Evolutionary conservation across 257 asterid genomes (phyloP), one percentile per base, ranked within the genome.

Genomic region (Nicotiana paniculata): DNA sequence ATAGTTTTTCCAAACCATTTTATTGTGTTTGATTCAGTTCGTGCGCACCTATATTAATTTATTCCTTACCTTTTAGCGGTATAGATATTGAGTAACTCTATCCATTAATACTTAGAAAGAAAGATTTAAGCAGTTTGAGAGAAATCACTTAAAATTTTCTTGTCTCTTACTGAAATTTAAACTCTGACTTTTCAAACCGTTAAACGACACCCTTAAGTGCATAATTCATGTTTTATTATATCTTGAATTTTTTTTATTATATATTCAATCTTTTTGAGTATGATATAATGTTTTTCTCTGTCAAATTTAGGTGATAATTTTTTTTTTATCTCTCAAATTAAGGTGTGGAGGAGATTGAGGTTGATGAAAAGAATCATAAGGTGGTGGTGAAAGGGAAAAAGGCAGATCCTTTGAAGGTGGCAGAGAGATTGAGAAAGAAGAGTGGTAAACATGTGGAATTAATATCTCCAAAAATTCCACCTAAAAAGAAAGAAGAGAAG

Each of bases 261-360:
- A 43, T 43, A 43, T 8, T 43, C 11, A 43, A 43, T 43, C 48
- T 43, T 43, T 43, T 43, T 0, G 11, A 43, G 48, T 43, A 43
- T 43, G 7, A 37, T 37, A 5, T 37, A 37, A 37, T 37, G 0
- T 37, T 37, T 37, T 37, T 37, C 8, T 37, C 8, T 37, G 8
- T 37, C 43, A 37, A 37, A 35, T 35, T 5, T 35, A 35, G 5
- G 39, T 35, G 39, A 35, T 35, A 35, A 35, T 5, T 35, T 35
- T 67, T 46, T 28, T 32, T 66, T 21, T 32, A 18, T 18, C 16
- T 16, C 21, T 1, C 10, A 51, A 35, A 32, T 85, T 30, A 51
- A 92, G 98, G 97, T 6, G 95, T 92, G 63, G 94, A 91, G 80
- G 88, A 68, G 32, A 64, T 92, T 28, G 88, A 91, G 75, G 82